Base-by-base conservation (phyloP, 2,329 filamentous ascomycete species). In the Ramichloridium luteum region DNA sequence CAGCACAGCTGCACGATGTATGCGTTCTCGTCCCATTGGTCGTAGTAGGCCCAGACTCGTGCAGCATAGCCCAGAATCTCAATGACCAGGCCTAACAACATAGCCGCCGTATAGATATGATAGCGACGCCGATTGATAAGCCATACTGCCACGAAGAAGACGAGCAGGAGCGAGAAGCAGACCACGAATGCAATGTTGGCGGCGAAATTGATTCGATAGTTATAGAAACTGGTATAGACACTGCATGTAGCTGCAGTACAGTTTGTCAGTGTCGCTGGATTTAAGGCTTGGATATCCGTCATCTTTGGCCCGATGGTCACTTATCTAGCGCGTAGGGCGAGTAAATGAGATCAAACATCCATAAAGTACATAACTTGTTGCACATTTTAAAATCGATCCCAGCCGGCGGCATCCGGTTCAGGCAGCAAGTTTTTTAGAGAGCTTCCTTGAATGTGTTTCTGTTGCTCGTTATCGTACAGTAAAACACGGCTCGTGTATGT, bases 181-280 rank as follows among this genome's bases (percentile, higher is more conserved):
- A 30, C 28, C 17, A 30, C 9, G 13, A 22, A 20, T 9, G 28
- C 16, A 17, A 30, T 20, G 16, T 30, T 30, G 6, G 28, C 28
- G 9, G 15, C 28, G 4, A 30, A 18, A 22, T 30, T 12, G 28
- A 30, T 30, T 6, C 3, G n/a, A 12, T 30, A 30, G 17, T 22
- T 30, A 12, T 30, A 30, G 6, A 30, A 30, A 18, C 8, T 30
- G 13, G 28, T 30, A 15, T 30, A 22, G 6, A 18, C 14, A 22
- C 17, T 22, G 28, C 28, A 30, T 16, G 14, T 18, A 8, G n/a
- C 16, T 4, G 13, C 28, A 11, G 28, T 30, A 15, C 28, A 30
- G 17, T 30, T 30, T 4, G 28, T 30, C 12, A 30, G 28, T 9
- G 28, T 30, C 13, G 28, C 28, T 20, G 28, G 28, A 14, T 30